Conservation (phyloP, 148 eudicot genomes). For the Fagopyrum tataricum region DNA sequence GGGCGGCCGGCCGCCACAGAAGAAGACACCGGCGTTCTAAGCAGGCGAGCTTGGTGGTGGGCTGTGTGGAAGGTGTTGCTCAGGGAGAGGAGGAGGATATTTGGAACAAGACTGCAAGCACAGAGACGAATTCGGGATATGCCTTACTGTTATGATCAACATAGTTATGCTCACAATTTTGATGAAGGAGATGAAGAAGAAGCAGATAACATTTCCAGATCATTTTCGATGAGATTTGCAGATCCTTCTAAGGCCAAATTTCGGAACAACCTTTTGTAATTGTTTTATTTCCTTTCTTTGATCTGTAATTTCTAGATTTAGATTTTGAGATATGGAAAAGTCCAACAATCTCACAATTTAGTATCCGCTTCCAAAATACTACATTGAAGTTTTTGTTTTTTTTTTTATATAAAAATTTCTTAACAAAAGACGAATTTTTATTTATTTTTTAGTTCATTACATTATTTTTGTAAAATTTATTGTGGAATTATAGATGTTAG, state of each 20-base stretch:
- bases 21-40: not conserved
- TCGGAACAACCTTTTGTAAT: no score
- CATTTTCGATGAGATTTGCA: slow-evolving; percentile 1
- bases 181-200: slow-evolving; percentile 6
- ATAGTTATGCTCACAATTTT: slow-evolving; percentile 2
- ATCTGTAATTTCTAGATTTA: no score
- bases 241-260: not conserved
- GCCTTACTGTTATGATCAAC: not conserved
- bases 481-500: no score
- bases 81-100: not conserved
- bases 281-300: no score
- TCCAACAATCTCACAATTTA: no score
- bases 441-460: no score
- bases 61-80: not conserved
- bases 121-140: not conserved
- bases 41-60: not conserved
- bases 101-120: not conserved
- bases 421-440: no score
- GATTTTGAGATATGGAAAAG: no score
- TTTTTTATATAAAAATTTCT: no score
- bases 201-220: not conserved
- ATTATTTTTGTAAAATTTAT: no score
- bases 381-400: no score
- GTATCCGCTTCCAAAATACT: no score
- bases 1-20: not conserved